A percentile compares a stretch with the other conserved stretches of the same genome.
Evolutionary conservation across 2,329 filamentous ascomycete species (phyloP).

Genomic region (Plectosphaerella plurivora): DNA sequence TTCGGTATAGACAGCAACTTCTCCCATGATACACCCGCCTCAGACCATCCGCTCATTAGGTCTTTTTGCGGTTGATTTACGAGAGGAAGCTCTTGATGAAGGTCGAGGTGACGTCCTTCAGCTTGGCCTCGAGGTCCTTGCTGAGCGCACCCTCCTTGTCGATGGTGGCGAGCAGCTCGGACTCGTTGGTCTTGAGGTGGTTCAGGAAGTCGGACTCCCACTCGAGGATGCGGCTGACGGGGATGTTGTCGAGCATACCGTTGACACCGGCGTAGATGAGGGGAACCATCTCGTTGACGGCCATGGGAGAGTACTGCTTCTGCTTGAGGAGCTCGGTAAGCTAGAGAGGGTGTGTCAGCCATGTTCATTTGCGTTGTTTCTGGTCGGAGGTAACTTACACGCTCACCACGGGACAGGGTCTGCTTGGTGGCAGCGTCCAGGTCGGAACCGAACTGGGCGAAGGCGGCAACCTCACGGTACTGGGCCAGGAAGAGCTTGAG

Average conservation of each 20-base stretch:
- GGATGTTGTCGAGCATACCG: constrained; percentile 83
- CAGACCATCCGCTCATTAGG: constrained; percentile 14
- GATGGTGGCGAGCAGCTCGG: constrained; percentile 77
- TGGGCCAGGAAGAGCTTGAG: constrained; percentile 99
- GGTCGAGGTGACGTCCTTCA: constrained; percentile 68
- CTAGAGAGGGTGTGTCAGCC: constrained; percentile 27
- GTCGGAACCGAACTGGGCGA: constrained; percentile 99
- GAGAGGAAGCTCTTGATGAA: constrained; percentile 92
- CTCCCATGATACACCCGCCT: constrained; percentile 15
- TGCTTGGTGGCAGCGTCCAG: constrained; percentile 98
- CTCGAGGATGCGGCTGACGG: constrained; percentile 83
- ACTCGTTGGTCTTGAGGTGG: constrained; percentile 88
- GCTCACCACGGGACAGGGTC: constrained; percentile 96
- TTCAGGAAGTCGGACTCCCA: constrained; percentile 95
- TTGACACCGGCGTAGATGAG: constrained; percentile 99
- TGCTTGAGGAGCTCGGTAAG: constrained; percentile 98
- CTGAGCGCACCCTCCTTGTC: constrained; percentile 94
- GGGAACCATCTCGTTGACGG: constrained; percentile 99
- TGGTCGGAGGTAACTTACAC: constrained; percentile 54
- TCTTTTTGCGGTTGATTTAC: constrained; percentile 38
- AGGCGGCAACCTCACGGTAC: constrained; percentile 99
- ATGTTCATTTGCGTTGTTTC: background rate
- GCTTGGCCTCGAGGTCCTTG: constrained; percentile 85
- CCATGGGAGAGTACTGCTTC: constrained; percentile 99
- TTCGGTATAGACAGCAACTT: constrained; percentile 45